Evolutionary conservation across 106 monocot species (phyloP).

Genomic region (Agapanthus africanus): DNA sequence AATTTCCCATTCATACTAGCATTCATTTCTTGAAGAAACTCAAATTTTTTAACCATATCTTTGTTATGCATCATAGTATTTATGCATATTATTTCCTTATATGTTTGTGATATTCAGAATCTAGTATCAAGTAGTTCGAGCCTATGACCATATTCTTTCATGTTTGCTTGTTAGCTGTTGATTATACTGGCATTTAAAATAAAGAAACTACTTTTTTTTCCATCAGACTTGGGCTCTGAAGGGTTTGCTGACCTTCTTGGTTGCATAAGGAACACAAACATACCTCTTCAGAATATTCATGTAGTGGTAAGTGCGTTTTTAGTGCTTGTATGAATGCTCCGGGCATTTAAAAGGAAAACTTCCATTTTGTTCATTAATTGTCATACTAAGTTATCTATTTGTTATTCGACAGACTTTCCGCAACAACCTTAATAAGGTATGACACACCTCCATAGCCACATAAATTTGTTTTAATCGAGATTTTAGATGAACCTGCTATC

Average conservation of each 20-base stretch:
- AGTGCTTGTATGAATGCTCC: background rate
- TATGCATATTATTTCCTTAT: background rate
- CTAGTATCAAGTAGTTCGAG: background rate
- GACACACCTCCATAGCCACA: background rate
- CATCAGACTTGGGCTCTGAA: conserved; percentile 58
- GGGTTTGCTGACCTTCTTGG: conserved; percentile 98
- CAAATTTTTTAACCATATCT: background rate
- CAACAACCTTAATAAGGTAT: conserved; percentile 98
- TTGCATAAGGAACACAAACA: conserved; percentile 78
- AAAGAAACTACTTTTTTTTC: conserved; percentile 16
- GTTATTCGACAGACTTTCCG: conserved; percentile 70
- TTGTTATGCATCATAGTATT: no score
- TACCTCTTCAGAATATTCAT: conserved; percentile 94
- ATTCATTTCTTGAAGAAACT: background rate
- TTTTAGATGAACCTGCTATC: background rate
- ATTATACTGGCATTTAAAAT: conserved; percentile 2
- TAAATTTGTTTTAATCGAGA: background rate
- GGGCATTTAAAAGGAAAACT: background rate
- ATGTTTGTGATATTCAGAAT: background rate
- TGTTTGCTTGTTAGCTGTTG: background rate
- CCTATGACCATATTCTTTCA: background rate
- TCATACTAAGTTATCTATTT: conserved; percentile 5
- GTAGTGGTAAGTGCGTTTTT: conserved; percentile 68
- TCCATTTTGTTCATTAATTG: conserved; percentile 5
- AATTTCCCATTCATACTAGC: background rate